A percentile compares a stretch with the other conserved stretches of the same genome.
These are phyloP conservation scores for Singerocomus inundabilis DNA, from an alignment of 1,284 basidiomycete genomes.

Conservation along the genomic window DNA sequence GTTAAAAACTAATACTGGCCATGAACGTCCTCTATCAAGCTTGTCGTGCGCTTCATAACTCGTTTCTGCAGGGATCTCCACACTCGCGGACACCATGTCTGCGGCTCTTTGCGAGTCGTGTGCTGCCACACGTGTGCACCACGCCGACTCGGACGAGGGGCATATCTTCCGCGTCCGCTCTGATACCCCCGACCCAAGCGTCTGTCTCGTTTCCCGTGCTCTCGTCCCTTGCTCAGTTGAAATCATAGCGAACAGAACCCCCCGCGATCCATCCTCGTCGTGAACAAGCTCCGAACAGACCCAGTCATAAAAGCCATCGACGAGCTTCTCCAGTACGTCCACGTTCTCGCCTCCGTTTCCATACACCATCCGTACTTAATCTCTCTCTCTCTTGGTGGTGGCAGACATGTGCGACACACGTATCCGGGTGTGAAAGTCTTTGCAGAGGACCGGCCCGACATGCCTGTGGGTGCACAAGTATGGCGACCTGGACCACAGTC, in stretches of 20 bases:
- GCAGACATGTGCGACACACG: conserved; percentile 59
- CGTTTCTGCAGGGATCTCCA: conserved; percentile 18
- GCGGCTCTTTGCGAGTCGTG: not conserved
- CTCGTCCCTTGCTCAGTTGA: conserved; percentile 26
- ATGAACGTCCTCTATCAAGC: conserved; percentile 26
- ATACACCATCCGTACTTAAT: not conserved
- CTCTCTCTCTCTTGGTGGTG: not conserved
- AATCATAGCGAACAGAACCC: conserved; percentile 29
- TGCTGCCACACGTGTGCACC: not conserved
- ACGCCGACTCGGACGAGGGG: conserved; percentile 7
- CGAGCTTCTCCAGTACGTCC: conserved; percentile 60
- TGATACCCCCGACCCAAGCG: conserved; percentile 19
- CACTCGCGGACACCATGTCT: conserved; percentile 4
- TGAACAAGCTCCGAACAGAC: conserved; percentile 74
- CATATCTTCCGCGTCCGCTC: conserved; percentile 11
- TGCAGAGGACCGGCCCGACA: conserved; percentile 69
- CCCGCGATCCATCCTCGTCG: conserved; percentile 57
- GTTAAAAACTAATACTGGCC: conserved; percentile 1
- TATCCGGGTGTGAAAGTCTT: conserved; percentile 76
- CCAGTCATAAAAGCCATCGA: conserved; percentile 73
- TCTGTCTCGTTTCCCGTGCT: conserved; percentile 22
- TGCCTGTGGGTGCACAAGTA: conserved; percentile 60
- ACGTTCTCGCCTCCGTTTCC: not conserved
- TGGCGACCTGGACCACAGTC: conserved; percentile 56
- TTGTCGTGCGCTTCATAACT: conserved; percentile 25